Percentiles rank a stretch among this genome's conserved stretches.
These are phyloP conservation scores for Scutellaria minor DNA, from an alignment of 257 asterid species.

Conservation along the genomic window DNA sequence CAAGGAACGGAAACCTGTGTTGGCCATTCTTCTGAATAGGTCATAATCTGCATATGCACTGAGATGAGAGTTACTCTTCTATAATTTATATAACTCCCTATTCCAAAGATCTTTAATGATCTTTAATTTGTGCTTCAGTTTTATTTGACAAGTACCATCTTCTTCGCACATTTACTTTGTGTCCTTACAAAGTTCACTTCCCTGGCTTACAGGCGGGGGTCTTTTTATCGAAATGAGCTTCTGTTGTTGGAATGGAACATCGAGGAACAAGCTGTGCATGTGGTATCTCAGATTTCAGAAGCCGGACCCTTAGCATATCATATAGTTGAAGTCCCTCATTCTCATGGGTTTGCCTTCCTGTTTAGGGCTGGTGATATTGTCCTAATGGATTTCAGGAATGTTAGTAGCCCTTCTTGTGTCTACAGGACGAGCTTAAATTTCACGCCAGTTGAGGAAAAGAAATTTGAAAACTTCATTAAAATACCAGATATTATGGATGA, in stretches of 20 bases:
- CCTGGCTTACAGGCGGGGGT: constrained; percentile 68
- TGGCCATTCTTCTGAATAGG: constrained; percentile 95
- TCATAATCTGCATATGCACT: constrained; percentile 35
- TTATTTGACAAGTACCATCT: constrained; percentile 9
- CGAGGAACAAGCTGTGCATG: constrained; percentile 59
- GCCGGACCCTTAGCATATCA: constrained; percentile 86
- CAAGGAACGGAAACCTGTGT: constrained; percentile 64
- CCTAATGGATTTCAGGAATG: constrained; percentile 86
- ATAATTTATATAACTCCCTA: constrained; percentile 25
- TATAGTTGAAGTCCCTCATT: constrained; percentile 87
- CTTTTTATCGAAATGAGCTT: constrained; percentile 78
- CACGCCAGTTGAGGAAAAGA: constrained; percentile 67
- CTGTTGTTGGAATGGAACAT: constrained; percentile 80
- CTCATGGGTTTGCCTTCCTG: constrained; percentile 78
- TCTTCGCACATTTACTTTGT: constrained; percentile 21
- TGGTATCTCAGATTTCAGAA: constrained; percentile 77
- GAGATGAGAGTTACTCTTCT: constrained; percentile 29
- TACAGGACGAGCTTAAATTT: constrained; percentile 72
- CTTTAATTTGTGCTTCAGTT: constrained; percentile 31
- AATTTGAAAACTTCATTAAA: constrained; percentile 54
- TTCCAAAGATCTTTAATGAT: constrained; percentile 15
- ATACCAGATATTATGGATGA: constrained; percentile 91
- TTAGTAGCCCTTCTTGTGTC: constrained; percentile 63
- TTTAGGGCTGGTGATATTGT: constrained; percentile 92
- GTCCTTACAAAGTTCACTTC: constrained; percentile 18